Evolutionary conservation across 495 filamentous ascomycete species (phyloP), one percentile per base, ranked within the genome.

Genomic region (Podospora sp.): DNA sequence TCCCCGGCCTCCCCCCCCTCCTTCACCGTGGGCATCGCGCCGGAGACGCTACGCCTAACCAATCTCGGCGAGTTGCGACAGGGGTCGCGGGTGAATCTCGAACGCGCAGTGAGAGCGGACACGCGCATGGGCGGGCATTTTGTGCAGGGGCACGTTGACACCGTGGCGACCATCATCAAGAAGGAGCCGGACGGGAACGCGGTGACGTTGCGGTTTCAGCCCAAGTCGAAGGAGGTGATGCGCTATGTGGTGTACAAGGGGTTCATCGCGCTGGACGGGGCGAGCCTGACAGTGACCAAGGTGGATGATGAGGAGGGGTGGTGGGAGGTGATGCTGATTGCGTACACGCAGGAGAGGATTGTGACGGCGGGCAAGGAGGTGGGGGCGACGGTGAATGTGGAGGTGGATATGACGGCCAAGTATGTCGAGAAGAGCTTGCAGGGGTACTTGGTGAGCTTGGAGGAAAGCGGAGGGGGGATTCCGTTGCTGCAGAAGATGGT

Each of bases 311-410:
- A 70, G 33, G 90, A 89, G 68, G 90, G 88, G 8, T 97, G 91
- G 89, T 98, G 91, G 87, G 95, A 98, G 86, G 90, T 99, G 11
- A 99, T 99, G 96, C 81, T 99, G 53, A 97, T 99, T 77, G 87
- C 92, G n/a, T 99, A 99, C 73, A 97, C 96, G 49, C 96, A 97
- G 82, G 93, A 94, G 80, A 89, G 89, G 77, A 88, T 98, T 36
- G 92, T 97, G 1, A 91, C 90, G 65, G 92, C 91, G 11, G 79
- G 76, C 12, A 98, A 99, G 85, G 82, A 84, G 76, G 78, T 82
- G n/a, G 94, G 96, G 1, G 93, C 97, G 6, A 83, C 86, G 60
- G 93, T 98, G 33, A 99, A 99, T 77, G 89, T 98, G 20, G 96
- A 99, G 84, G 96, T 98, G 60, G 96, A 99, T 78, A 93, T 97